phyloP scores from a whole-genome alignment of 1,139 yeast genomes.

The Candida sojae region DNA sequence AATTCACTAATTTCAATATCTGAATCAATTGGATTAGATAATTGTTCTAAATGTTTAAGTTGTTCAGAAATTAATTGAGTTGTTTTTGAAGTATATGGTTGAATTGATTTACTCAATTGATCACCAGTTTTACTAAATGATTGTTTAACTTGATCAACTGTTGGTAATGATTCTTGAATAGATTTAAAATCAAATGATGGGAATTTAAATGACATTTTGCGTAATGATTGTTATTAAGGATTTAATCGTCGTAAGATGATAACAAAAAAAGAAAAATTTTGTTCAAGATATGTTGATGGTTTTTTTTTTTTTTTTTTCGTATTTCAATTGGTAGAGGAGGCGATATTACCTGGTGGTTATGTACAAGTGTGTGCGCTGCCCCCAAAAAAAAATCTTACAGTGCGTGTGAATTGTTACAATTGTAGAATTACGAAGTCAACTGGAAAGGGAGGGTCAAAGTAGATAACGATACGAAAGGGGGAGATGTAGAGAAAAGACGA shows the following conservation, averaged over 20 bases:
- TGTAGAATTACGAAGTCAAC: too few relatives aligned
- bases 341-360: too few relatives aligned
- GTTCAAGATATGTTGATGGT: not conserved
- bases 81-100: conserved; percentile 47
- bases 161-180: conserved; percentile 47
- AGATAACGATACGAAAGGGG: too few relatives aligned
- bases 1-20: conserved; percentile 57
- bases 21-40: conserved; percentile 27
- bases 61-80: conserved; percentile 39
- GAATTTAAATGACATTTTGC: conserved; percentile 57
- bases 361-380: too few relatives aligned
- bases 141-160: conserved; percentile 41
- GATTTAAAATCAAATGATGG: conserved; percentile 49
- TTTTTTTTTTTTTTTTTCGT: not conserved
- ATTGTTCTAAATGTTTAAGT: conserved; percentile 46
- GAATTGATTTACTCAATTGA: conserved; percentile 42
- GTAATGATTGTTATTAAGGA: conserved; percentile 1
- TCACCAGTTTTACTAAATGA: conserved; percentile 41
- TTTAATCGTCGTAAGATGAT: not conserved
- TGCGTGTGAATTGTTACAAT: too few relatives aligned
- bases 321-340: too few relatives aligned
- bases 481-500: too few relatives aligned
- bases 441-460: too few relatives aligned
- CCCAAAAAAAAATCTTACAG: too few relatives aligned
- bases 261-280: not conserved